phyloP scores from a whole-genome alignment of 768 basidiomycete genomes.

The Panaeolus cyanescens region DNA sequence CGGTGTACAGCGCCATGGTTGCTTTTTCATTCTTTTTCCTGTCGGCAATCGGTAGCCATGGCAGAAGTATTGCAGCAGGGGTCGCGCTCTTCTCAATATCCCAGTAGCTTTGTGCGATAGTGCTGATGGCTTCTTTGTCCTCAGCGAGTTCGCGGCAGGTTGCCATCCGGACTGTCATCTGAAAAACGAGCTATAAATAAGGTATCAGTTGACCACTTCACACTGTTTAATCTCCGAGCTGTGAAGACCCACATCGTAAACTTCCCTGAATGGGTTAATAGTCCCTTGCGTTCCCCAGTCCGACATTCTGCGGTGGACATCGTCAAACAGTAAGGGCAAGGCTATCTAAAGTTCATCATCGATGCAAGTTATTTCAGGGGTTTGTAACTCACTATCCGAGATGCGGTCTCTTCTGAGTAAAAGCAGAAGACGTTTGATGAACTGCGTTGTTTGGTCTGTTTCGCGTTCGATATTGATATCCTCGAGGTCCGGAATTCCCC shows the following conservation, averaged over 20 bases:
- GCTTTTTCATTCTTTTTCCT: slow-evolving; percentile 30
- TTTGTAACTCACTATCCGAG: slow-evolving; percentile 15
- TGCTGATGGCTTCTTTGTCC: slow-evolving; percentile 20
- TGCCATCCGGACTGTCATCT: slow-evolving; percentile 38
- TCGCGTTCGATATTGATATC: slow-evolving; percentile 17
- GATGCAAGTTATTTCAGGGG: neutral
- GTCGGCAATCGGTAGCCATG: slow-evolving; percentile 36
- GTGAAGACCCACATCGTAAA: slow-evolving; percentile 32
- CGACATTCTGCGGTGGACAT: slow-evolving; percentile 25
- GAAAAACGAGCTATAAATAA: slow-evolving; percentile 32
- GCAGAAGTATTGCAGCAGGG: slow-evolving; percentile 30
- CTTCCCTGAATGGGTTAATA: slow-evolving; percentile 32
- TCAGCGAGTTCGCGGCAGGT: slow-evolving; percentile 35
- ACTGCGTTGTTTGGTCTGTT: slow-evolving; percentile 10
- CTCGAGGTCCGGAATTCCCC: slow-evolving; percentile 18
- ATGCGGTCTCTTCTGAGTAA: slow-evolving; percentile 21
- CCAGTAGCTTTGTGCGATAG: slow-evolving; percentile 27
- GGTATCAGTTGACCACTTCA: neutral
- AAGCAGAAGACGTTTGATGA: slow-evolving; percentile 21
- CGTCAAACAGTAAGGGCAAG: slow-evolving; percentile 28
- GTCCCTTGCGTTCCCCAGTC: slow-evolving; percentile 29
- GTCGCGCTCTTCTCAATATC: slow-evolving; percentile 37
- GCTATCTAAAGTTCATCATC: slow-evolving; percentile 10
- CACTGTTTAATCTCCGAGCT: too few relatives aligned
- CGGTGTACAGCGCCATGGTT: slow-evolving; percentile 29